Base-by-base conservation (phyloP, 768 basidiomycete species). In the Mycena vulgaris region DNA sequence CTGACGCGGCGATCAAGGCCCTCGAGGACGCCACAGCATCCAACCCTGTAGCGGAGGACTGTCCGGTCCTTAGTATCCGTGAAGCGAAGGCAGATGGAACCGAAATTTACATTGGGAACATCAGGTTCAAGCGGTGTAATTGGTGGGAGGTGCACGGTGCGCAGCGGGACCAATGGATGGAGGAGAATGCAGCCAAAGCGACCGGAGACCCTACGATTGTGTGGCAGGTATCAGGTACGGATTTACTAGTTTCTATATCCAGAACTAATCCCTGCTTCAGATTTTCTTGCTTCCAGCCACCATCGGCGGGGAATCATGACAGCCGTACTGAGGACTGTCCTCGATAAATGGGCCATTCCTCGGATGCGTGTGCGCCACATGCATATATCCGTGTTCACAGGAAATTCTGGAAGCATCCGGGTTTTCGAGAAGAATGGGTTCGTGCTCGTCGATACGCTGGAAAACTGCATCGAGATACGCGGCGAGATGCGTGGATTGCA, bases 291-390 rank as follows among this genome's bases (percentile, higher is more conserved):
- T 7, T 83, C 89, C 19, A 86, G 85, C 37, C 87, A 92, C 74
- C 92, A 93, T 66, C 85, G 91, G 33, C 84, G 81, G 72, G 92
- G 93, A 0, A 93, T 94, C 70, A 94, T 94, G 93, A 86, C 87
- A 25, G 88, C 87, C n/a, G 91, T 86, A 0, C 75, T 94, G 30
- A 79, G 77, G 11, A 85, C 85, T 7, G 55, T 95, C 35, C 60
- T 94, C 49, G 75, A 85, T 21, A 75, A 84, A 14, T 93, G 93
- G 92, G 88, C 82, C 23, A 81, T 92, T 49, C 91, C 91, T 1
- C 81, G 90, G 56, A 92, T 94, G 92, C 84, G 85, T 0, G 83
- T 86, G 9, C 83, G 84, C 11, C 76, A 76, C 55, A 82, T 93
- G 66, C 78, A 81, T 21, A 86, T 79, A 2, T 79, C 80, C 14